Conservation (phyloP, 257 asterid species). For the Coffea canephora region DNA sequence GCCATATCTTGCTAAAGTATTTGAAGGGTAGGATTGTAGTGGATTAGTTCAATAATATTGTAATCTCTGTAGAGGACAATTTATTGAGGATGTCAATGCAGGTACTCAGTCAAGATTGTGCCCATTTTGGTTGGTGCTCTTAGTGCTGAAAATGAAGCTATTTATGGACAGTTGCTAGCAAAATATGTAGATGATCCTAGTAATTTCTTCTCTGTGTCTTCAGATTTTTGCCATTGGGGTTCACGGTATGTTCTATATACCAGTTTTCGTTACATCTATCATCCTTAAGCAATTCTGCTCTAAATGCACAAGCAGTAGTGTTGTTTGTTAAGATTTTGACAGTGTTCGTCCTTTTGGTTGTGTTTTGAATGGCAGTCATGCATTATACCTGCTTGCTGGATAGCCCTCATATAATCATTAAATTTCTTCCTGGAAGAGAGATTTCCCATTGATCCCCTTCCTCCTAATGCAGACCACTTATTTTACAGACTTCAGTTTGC, state of each 20-base stretch:
- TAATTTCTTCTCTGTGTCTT: conserved; percentile 92
- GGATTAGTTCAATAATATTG: not conserved
- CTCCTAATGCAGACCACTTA: too few species aligned
- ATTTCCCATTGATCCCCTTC: too few species aligned
- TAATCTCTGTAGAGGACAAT: conserved; percentile 18
- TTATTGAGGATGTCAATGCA: conserved; percentile 34
- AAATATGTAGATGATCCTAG: conserved; percentile 88
- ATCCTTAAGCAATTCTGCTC: not conserved
- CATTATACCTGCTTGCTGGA: not conserved
- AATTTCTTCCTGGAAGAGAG: too few species aligned
- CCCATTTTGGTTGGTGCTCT: conserved; percentile 97
- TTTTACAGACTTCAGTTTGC: too few species aligned
- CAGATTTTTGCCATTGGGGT: conserved; percentile 99
- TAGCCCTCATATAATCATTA: not conserved
- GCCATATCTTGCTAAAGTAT: conserved; percentile 89
- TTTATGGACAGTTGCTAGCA: conserved; percentile 69
- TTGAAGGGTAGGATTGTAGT: conserved; percentile 65
- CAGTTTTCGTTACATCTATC: not conserved
- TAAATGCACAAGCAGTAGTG: not conserved
- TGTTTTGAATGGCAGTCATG: not conserved
- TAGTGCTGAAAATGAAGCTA: conserved; percentile 74
- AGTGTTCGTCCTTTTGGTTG: not conserved
- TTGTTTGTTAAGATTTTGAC: not conserved
- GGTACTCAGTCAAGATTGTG: conserved; percentile 73
- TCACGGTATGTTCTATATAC: conserved; percentile 56